Evolutionary conservation across 2,329 filamentous ascomycete species (phyloP), one percentile per base, ranked within the genome.

Genomic region (Eurotiales sp.): DNA sequence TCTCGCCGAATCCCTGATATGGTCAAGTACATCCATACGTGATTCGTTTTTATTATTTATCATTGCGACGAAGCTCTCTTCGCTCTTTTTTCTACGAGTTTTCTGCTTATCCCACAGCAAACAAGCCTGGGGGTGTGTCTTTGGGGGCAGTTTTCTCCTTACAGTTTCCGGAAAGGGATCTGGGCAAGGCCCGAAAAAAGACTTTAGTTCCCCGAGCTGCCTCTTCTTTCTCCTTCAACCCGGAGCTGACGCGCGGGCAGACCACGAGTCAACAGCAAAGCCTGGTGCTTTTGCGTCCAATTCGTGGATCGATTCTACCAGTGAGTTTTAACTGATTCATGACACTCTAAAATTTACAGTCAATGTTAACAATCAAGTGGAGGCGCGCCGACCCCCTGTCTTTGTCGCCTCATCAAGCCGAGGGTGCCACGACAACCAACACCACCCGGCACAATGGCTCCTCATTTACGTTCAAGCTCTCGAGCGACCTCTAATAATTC

Each of bases 401-500:
- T 34, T 32, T n/a, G n/a, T n/a, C n/a, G 39, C 40, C 51, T 47
- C 45, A 46, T 19, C 11, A 41, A 44, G 11, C 39, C 46, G 22
- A 42, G 21, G 30, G 22, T 48, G 21, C 30, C 43, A 21, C 47
- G 17, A 47, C 34, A 15, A 3, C 27, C n/a, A 27, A n/a, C n/a
- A 11, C 23, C 8, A 43, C 41, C 17, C 41, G 22, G 22, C 45
- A 45, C 55, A 54, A 69, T 69, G 66, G 61, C 66, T 60, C 65
- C 61, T 56, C 66, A 62, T 51, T 64, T 68, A 54, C 66, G 66
- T 32, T 67, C 65, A 15, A 58, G 62, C 36, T 67, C 67, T 53
- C 62, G 61, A 54, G 59, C 58, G 51, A 58, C 56, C 47, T 61
- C 64, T 27, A 61, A 61, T 50, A 59, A 59, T 47, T 67, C 66